These are phyloP conservation scores for Diospyros lotus DNA, from an alignment of 148 eudicot genomes.

Conservation along the genomic window DNA sequence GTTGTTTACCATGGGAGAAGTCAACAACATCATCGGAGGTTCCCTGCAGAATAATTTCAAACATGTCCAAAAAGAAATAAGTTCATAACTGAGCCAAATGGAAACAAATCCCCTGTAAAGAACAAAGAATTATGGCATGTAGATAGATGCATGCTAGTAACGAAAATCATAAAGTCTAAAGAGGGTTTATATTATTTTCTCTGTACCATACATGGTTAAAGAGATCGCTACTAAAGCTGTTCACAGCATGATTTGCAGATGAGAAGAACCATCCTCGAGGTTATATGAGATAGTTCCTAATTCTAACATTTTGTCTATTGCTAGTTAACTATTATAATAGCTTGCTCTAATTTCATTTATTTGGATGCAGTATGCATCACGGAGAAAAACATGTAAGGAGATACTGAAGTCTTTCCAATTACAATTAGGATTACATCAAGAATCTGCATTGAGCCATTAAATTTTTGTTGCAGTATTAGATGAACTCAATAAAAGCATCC, in stretches of 20 bases:
- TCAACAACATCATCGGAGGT: constrained; percentile 97
- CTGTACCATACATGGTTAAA: background rate
- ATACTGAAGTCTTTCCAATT: too few species aligned
- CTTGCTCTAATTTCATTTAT: too few species aligned
- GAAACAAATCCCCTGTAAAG: background rate
- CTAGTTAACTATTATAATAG: too few species aligned
- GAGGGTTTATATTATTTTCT: background rate
- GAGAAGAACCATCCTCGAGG: background rate
- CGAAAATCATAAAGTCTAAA: background rate
- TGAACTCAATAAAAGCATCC: too few species aligned
- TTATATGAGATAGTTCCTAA: background rate
- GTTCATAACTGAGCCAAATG: background rate
- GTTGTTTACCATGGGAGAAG: constrained; percentile 90
- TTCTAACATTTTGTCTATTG: background rate
- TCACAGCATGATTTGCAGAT: too few species aligned
- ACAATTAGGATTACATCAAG: too few species aligned
- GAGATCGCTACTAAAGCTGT: too few species aligned
- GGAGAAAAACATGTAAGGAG: too few species aligned
- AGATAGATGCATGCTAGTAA: background rate
- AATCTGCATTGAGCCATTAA: too few species aligned
- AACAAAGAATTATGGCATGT: background rate
- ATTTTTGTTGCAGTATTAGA: too few species aligned
- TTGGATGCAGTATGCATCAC: too few species aligned
- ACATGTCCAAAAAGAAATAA: background rate
- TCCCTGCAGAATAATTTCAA: constrained; percentile 53